phyloP scores from a whole-genome alignment of 2,329 filamentous ascomycete genomes.

The Pezicula radicicola region DNA sequence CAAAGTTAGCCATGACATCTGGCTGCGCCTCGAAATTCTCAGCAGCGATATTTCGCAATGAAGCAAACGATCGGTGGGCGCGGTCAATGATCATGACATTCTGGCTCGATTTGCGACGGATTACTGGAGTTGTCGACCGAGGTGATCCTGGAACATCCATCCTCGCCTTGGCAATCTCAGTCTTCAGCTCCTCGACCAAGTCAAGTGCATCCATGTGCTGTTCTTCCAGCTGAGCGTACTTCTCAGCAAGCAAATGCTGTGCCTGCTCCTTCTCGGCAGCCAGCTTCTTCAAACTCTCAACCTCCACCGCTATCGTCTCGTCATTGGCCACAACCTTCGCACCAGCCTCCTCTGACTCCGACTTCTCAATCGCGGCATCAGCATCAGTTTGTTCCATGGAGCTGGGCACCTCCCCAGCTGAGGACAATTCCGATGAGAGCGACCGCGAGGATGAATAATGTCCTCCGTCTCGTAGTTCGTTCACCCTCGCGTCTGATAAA shows the following conservation, averaged over 20 bases:
- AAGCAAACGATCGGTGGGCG: slow-evolving; percentile 85
- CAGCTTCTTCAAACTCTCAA: slow-evolving; percentile 67
- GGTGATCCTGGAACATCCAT: slow-evolving; percentile 50
- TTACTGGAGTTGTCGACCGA: slow-evolving; percentile 70
- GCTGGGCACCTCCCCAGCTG: slow-evolving; percentile 72
- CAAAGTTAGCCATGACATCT: slow-evolving; percentile 88
- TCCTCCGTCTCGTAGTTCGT: slow-evolving; percentile 64
- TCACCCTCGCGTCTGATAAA: slow-evolving; percentile 74
- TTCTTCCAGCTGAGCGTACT: slow-evolving; percentile 79
- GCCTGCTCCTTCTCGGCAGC: slow-evolving; percentile 75
- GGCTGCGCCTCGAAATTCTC: slow-evolving; percentile 82
- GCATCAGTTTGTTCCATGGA: slow-evolving; percentile 61
- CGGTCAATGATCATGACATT: slow-evolving; percentile 84
- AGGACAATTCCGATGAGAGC: slow-evolving; percentile 91
- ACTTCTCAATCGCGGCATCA: slow-evolving; percentile 44
- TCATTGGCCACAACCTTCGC: slow-evolving; percentile 33
- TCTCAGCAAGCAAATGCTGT: slow-evolving; percentile 69
- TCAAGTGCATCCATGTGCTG: slow-evolving; percentile 80
- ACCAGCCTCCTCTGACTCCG: slow-evolving; percentile 17
- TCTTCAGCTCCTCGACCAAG: slow-evolving; percentile 87
- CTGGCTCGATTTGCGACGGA: slow-evolving; percentile 90
- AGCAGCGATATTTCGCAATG: slow-evolving; percentile 80
- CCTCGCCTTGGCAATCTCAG: slow-evolving; percentile 77
- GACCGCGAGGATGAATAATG: slow-evolving; percentile 81
- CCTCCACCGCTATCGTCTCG: slow-evolving; percentile 56